These are phyloP conservation scores for Cunninghamia lanceolata DNA, from an alignment of 75 land plant genomes.

Conservation along the genomic window DNA sequence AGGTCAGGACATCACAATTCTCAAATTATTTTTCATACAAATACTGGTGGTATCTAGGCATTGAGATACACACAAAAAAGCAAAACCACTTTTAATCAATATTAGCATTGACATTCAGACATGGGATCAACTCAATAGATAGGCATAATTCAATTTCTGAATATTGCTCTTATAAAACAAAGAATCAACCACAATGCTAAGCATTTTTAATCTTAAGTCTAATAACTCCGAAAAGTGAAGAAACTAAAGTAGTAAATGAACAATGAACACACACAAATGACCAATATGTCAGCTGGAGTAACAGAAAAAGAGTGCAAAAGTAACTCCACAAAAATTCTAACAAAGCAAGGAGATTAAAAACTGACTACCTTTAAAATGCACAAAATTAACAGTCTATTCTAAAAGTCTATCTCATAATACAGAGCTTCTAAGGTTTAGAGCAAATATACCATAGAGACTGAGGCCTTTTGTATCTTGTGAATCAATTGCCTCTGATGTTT, in stretches of 20 bases:
- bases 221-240: background rate
- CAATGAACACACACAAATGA: background rate
- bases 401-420: background rate
- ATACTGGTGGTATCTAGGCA: background rate
- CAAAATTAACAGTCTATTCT: background rate
- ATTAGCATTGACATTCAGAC: too few relatives aligned
- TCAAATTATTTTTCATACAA: background rate
- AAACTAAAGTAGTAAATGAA: background rate
- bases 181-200: background rate
- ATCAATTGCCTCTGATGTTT: conserved; percentile 26
- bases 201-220: background rate
- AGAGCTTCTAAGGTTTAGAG: background rate
- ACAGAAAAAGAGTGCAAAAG: background rate
- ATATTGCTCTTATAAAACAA: background rate
- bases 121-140: background rate
- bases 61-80: background rate
- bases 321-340: background rate
- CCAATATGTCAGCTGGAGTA: background rate
- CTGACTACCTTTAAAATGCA: background rate
- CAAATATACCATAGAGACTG: conserved; percentile 32
- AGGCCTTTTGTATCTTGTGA: conserved; percentile 37
- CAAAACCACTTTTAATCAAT: background rate
- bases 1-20: too few relatives aligned
- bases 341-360: background rate
- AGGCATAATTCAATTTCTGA: background rate